Evolutionary conservation across 23 red algal genomes (phyloP), one percentile per base, ranked within the genome.

Genomic region (Gracilaria domingensis): DNA sequence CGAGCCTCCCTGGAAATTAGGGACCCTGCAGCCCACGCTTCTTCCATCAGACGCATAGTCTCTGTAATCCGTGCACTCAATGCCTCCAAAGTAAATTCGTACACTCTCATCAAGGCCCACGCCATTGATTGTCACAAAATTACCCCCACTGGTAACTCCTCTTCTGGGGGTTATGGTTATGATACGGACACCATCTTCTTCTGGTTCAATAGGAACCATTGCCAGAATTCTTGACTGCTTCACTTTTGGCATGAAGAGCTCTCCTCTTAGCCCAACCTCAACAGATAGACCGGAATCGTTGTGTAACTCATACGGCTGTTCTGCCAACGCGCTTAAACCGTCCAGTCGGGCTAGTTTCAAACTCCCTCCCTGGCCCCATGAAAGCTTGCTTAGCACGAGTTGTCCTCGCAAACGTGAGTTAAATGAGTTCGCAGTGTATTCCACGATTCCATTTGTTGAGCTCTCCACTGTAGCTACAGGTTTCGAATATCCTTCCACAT

Each of bases 341-440:
- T 80, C 39, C 37, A 90, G n/a, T 54, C 74, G 33, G 36, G 48
- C 87, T n/a, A 70, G 28, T n/a, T 66, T 62, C 38, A 90, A 36
- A 30, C 71, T 53, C 29, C 87, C 87, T 38, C 51, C 29, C 34
- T 74, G 35, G 40, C 74, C 24, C 87, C 87, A 90, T 80, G 87
- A 81, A 67, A 94, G 75, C 75, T 94, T 94, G 33, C 81, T 77
- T 1, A 94, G 65, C 25, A 88, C 66, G 48, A 94, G 42, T 34
- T 82, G 48, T 37, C 75, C 82, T 25, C 78, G 82, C 66, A 94
- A 81, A 44, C 42, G 62, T 21, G 64, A 61, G 20, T 73, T 73
- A 56, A 94, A 94, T 30, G 58, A 32, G 56, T 94, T 94, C 4
- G 91, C 91, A 16, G 72, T 88, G 58, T 94, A 94, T 81, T 94